phyloP scores from a whole-genome alignment of 202 grass and related monocot species.

The Dendrocalamus latiflorus region DNA sequence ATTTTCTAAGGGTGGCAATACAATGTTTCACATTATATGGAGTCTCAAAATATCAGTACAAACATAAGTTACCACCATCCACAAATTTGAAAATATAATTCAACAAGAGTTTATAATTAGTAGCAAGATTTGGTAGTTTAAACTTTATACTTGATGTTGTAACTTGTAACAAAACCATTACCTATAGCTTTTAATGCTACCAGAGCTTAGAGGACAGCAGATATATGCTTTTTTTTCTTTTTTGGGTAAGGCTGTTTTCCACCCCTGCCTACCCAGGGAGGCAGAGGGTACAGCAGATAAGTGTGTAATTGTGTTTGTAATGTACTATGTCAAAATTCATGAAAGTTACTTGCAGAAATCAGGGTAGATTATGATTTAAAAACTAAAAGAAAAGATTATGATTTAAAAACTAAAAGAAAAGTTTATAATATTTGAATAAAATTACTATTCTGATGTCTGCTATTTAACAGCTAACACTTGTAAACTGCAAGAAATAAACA shows the following conservation, averaged over 20 bases:
- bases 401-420: too few species aligned
- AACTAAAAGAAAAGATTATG: too few species aligned
- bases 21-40: slow-evolving; percentile 7
- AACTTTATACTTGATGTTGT: neutral
- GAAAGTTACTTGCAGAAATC: too few species aligned
- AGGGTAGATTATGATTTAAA: too few species aligned
- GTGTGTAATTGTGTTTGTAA: too few species aligned
- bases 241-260: neutral
- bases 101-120: neutral
- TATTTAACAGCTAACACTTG: neutral
- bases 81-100: neutral
- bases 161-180: neutral
- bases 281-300: too few species aligned
- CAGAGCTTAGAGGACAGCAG: neutral
- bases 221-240: neutral
- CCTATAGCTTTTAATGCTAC: neutral
- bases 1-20: neutral
- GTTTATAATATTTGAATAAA: too few species aligned
- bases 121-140: neutral
- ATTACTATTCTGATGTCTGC: neutral
- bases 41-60: neutral
- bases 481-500: neutral
- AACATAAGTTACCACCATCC: neutral
- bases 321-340: too few species aligned
- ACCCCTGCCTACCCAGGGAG: neutral